Percentiles rank a stretch among this genome's conserved stretches.
These are phyloP conservation scores for Aspergillus texensis DNA, from an alignment of 2,329 filamentous ascomycete genomes.

Conservation along the genomic window DNA sequence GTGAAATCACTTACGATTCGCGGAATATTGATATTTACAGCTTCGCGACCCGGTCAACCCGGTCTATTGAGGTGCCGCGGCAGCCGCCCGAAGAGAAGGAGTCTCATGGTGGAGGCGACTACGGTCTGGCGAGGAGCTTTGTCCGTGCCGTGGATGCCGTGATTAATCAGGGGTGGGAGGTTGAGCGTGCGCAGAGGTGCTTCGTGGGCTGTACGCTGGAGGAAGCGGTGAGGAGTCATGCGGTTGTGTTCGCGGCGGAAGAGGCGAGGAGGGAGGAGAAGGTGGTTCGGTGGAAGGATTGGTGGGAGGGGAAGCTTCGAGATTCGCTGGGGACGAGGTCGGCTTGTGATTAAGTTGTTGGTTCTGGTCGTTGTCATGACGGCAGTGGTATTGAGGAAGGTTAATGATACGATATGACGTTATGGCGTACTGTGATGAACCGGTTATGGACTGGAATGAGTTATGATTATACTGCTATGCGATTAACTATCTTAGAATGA, in stretches of 20 bases:
- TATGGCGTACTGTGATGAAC: neutral
- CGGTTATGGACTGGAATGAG: conserved; percentile 7
- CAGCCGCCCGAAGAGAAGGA: conserved; percentile 58
- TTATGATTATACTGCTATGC: conserved; percentile 7
- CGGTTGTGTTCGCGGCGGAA: conserved; percentile 91
- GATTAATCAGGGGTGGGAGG: conserved; percentile 68
- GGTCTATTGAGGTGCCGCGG: conserved; percentile 61
- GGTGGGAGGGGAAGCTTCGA: conserved; percentile 68
- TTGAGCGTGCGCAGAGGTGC: conserved; percentile 70
- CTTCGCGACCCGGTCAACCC: conserved; percentile 62
- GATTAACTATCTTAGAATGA: conserved; percentile 6
- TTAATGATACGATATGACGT: neutral
- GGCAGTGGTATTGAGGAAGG: neutral
- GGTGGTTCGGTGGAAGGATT: conserved; percentile 73
- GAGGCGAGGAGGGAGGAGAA: conserved; percentile 72
- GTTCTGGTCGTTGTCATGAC: neutral
- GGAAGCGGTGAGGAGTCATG: conserved; percentile 86
- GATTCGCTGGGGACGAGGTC: neutral
- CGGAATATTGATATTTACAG: conserved; percentile 73
- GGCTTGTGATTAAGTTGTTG: conserved; percentile 8
- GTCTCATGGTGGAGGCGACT: conserved; percentile 75
- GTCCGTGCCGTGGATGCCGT: conserved; percentile 79
- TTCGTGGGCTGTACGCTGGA: conserved; percentile 82
- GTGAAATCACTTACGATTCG: conserved; percentile 86
- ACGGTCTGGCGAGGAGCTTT: conserved; percentile 79